These are phyloP conservation scores for Adenanthera pavonina DNA, from an alignment of 306 rosid genomes.

Conservation along the genomic window DNA sequence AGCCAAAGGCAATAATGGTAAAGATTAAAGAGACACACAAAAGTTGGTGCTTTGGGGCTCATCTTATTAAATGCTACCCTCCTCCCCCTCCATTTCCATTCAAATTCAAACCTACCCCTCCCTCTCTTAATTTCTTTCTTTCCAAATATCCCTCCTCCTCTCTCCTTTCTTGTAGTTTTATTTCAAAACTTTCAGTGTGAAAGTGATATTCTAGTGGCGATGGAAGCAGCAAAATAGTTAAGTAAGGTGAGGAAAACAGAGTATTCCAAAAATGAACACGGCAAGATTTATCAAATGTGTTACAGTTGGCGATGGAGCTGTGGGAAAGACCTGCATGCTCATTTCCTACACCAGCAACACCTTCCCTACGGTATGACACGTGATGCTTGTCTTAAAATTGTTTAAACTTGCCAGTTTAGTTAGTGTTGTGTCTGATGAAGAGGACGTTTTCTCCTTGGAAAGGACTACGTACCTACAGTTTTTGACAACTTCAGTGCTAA, in stretches of 20 bases:
- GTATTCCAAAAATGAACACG: constrained; percentile 67
- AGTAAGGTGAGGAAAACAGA: constrained; percentile 20
- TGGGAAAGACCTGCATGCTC: constrained; percentile 94
- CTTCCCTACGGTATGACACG: constrained; percentile 70
- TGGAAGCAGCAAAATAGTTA: constrained; percentile 46
- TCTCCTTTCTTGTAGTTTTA: constrained; percentile 26
- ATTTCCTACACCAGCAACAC: constrained; percentile 91
- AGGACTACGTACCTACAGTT: constrained; percentile 96
- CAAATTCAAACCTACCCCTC: constrained; percentile 50
- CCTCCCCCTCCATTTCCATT: constrained; percentile 47
- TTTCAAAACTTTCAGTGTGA: constrained; percentile 28
- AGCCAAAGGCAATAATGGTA: constrained; percentile 65
- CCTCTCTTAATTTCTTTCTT: constrained; percentile 21
- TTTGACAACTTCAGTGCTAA: constrained; percentile 96
- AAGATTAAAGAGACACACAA: constrained; percentile 53
- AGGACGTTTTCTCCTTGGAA: not conserved
- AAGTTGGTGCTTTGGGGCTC: constrained; percentile 63
- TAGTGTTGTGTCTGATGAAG: constrained; percentile 11
- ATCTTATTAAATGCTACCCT: constrained; percentile 61
- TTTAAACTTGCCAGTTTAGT: constrained; percentile 17
- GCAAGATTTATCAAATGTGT: constrained; percentile 94
- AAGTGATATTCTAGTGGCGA: constrained; percentile 15
- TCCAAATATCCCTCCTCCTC: constrained; percentile 25
- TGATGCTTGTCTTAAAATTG: not conserved
- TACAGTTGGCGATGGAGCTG: constrained; percentile 95